A percentile compares a stretch with the other conserved stretches of the same genome.
Conservation (phyloP, 2,329 filamentous ascomycete species). For the Aspergillus flavus region DNA sequence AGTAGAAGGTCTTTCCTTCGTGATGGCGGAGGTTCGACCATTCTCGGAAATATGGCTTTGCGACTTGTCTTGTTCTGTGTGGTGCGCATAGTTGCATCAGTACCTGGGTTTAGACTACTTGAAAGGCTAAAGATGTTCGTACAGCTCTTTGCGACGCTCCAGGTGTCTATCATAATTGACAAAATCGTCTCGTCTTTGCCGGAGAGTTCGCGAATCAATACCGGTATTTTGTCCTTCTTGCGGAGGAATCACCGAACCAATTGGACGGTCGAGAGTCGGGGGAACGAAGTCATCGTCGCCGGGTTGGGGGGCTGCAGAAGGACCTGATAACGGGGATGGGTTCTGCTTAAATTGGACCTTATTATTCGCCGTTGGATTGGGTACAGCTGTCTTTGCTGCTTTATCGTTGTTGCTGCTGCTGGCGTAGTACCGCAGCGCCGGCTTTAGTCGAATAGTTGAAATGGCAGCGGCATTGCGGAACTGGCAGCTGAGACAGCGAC, state of each 20-base stretch:
- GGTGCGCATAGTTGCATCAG: constrained; percentile 7
- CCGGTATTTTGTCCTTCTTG: constrained; percentile 79
- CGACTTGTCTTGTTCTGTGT: constrained; percentile 70
- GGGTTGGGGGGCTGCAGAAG: constrained; percentile 24
- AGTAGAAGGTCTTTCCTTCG: constrained; percentile 88
- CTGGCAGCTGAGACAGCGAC: constrained; percentile 40
- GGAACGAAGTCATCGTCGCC: constrained; percentile 53
- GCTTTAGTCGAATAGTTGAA: constrained; percentile 17
- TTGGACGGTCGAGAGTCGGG: constrained; percentile 67
- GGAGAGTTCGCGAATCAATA: constrained; percentile 66
- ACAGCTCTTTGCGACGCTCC: constrained; percentile 74
- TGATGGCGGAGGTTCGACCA: constrained; percentile 82
- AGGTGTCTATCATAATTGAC: constrained; percentile 85
- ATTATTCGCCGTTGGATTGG: constrained; percentile 12
- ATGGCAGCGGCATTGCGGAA: constrained; percentile 30
- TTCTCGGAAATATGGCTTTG: constrained; percentile 93
- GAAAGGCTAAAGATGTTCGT: constrained; percentile 31
- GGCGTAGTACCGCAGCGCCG: constrained; percentile 34
- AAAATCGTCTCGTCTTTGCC: constrained; percentile 76
- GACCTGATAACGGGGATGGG: constrained; percentile 21
- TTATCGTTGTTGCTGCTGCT: constrained; percentile 22
- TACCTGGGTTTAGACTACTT: background rate
- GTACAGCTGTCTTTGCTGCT: constrained; percentile 14
- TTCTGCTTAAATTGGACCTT: constrained; percentile 34
- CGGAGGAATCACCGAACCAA: constrained; percentile 78